These are phyloP conservation scores for Yamadazyma sp. DNA, from an alignment of 1,139 yeast genomes.

Conservation along the genomic window DNA sequence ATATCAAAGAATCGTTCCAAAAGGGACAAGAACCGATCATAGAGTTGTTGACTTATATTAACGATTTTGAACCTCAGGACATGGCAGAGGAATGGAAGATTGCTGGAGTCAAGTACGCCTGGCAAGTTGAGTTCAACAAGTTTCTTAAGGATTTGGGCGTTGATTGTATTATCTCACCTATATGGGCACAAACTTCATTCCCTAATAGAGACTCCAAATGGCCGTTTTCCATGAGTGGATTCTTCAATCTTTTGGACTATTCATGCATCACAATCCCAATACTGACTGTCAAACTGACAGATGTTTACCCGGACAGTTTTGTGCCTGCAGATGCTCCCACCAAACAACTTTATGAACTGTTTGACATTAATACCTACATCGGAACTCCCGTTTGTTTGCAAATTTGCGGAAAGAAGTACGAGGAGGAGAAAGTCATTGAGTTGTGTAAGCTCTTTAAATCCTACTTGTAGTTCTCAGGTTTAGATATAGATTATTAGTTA, in stretches of 20 bases:
- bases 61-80: slow-evolving; percentile 46
- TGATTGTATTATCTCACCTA: slow-evolving; percentile 64
- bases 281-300: slow-evolving; percentile 40
- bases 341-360: slow-evolving; percentile 24
- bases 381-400: slow-evolving; percentile 34
- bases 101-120: slow-evolving; percentile 42
- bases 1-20: slow-evolving; percentile 31
- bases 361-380: slow-evolving; percentile 20
- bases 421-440: slow-evolving; percentile 30
- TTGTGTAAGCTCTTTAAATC: slow-evolving; percentile 4
- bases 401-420: slow-evolving; percentile 25
- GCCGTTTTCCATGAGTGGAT: slow-evolving; percentile 66
- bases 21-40: slow-evolving; percentile 55
- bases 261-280: slow-evolving; percentile 52
- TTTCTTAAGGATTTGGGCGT: slow-evolving; percentile 49
- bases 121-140: slow-evolving; percentile 50
- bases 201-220: slow-evolving; percentile 48
- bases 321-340: slow-evolving; percentile 28
- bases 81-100: slow-evolving; percentile 44
- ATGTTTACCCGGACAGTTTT: slow-evolving; percentile 29
- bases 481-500: too few species aligned
- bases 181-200: slow-evolving; percentile 65
- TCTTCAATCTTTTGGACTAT: slow-evolving; percentile 58
- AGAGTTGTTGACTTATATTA: slow-evolving; percentile 33
- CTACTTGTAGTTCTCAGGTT: slow-evolving; percentile 4